Evolutionary conservation across 1,284 basidiomycete species (phyloP).

Genomic region (Volvariella volvacea): DNA sequence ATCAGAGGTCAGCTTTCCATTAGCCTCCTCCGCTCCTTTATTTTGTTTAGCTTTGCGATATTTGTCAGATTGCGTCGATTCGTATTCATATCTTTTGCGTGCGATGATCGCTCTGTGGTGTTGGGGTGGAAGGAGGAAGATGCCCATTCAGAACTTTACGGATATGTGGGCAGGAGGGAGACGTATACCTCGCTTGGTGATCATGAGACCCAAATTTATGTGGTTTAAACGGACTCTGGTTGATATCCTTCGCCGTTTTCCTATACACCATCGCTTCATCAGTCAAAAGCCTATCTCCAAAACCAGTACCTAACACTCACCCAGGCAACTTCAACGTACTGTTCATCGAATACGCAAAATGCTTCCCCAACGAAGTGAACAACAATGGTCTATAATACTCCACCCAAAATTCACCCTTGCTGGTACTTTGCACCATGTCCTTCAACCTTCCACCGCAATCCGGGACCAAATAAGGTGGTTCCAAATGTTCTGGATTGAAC

Average conservation of each 20-base stretch:
- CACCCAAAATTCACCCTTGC: slow-evolving; percentile 73
- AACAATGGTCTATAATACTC: slow-evolving; percentile 88
- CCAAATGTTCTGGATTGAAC: slow-evolving; percentile 71
- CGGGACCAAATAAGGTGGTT: slow-evolving; percentile 50
- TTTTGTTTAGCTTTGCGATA: slow-evolving; percentile 24
- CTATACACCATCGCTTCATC: slow-evolving; percentile 24
- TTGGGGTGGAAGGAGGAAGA: too few relatives aligned
- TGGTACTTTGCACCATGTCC: slow-evolving; percentile 47
- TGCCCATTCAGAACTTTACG: too few relatives aligned
- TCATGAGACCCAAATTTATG: slow-evolving; percentile 17
- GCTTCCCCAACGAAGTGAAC: slow-evolving; percentile 77
- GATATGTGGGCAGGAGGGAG: too few relatives aligned
- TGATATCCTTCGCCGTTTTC: slow-evolving; percentile 60
- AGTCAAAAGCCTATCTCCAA: slow-evolving; percentile 1
- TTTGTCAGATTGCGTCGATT: slow-evolving; percentile 26
- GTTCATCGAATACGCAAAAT: slow-evolving; percentile 85
- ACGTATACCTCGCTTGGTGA: slow-evolving; percentile 30
- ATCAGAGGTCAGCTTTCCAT: slow-evolving; percentile 15
- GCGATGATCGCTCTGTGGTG: too few relatives aligned
- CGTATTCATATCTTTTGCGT: too few relatives aligned
- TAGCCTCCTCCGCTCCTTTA: too few relatives aligned
- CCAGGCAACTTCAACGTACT: slow-evolving; percentile 78
- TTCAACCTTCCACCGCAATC: slow-evolving; percentile 49
- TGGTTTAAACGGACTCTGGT: slow-evolving; percentile 68
- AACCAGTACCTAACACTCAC: slow-evolving; percentile 35